Percentiles rank a stretch among this genome's conserved stretches.
Conservation (phyloP, 257 asterid species). For the Anisodus tanguticus region DNA sequence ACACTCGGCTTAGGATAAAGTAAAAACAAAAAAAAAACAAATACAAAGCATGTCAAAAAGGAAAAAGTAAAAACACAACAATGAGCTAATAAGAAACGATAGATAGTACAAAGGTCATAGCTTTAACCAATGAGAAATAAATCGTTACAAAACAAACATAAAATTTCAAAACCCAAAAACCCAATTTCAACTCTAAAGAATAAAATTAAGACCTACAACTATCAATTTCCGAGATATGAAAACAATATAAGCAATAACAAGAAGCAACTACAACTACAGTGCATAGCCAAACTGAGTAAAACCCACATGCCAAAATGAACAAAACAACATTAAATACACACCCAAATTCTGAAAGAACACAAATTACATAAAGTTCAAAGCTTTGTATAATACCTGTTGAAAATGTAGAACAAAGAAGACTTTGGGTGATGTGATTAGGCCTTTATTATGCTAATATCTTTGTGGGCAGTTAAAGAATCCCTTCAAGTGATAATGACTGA, state of each 20-base stretch:
- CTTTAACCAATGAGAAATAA: constrained; percentile 13
- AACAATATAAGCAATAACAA: constrained; percentile 18
- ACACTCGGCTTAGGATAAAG: no score
- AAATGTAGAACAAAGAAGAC: constrained; percentile 4
- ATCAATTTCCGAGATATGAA: constrained; percentile 20
- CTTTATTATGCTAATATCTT: constrained; percentile 13
- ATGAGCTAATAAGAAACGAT: no score
- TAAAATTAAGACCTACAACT: constrained; percentile 25
- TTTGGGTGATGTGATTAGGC: constrained; percentile 32
- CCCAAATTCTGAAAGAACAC: constrained; percentile 21
- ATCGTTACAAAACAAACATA: neutral
- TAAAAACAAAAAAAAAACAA: no score
- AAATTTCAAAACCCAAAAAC: neutral
- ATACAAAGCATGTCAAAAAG: no score
- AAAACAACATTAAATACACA: constrained; percentile 15
- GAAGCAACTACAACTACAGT: constrained; percentile 23
- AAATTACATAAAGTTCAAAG: neutral
- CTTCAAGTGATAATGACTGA: constrained; percentile 41
- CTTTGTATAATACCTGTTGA: no score
- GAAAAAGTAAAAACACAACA: no score
- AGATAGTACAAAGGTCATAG: no score
- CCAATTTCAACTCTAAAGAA: constrained; percentile 12
- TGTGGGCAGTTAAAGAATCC: constrained; percentile 43
- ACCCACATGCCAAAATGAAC: constrained; percentile 20
- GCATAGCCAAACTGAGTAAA: neutral